Base-by-base conservation (phyloP, 164 flowering plant species). In the Euptelea pleiosperma region DNA sequence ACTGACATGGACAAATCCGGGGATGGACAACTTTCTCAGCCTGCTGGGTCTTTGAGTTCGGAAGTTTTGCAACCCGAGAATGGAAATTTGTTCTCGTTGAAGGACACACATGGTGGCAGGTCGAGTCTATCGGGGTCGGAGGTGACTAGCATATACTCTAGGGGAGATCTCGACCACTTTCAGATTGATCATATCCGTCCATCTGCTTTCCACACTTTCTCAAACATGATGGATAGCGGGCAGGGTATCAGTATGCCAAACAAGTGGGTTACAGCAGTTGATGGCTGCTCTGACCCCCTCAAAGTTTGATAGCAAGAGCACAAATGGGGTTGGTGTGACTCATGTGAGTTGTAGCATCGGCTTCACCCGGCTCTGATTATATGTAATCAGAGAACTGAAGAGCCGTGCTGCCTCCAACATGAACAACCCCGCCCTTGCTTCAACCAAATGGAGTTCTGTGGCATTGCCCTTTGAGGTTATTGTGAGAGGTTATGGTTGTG, bases 231-330 rank as follows among this genome's bases (percentile, higher is more conserved):
- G n/a, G 83, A 72, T 44, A 37, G 71, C 42, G 78, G 75, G 28
- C 78, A 63, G 41, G 68, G 75, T 30, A 57, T 66, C 10, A 55
- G 58, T 28, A 64, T 75, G 43, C 62, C 76, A 29, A 65, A 66
- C 54, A 77, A 77, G 58, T 82, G 93, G 93, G 73, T 81, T 69
- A 71, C 86, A 63, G 77, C 82, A 68, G 82, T 74, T 0, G 74
- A 71, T 53, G 68, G 67, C 73, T 70, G 84, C 73, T 71, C 84
- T 72, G 73, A 80, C 79, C 82, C 62, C 33, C 67, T 82, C 28
- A 76, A 73, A 65, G 72, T 72, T 31, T 85, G 72, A 79, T 18
- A 11, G 59, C 70, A 62, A 26, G 57, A 69, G 45, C 11, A n/a
- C n/a, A 29, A 11, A 52, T 50, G 67, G 74, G 78, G 55, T 68